phyloP scores from a whole-genome alignment of 1,284 basidiomycete genomes.

The Leccinum pachyderme region DNA sequence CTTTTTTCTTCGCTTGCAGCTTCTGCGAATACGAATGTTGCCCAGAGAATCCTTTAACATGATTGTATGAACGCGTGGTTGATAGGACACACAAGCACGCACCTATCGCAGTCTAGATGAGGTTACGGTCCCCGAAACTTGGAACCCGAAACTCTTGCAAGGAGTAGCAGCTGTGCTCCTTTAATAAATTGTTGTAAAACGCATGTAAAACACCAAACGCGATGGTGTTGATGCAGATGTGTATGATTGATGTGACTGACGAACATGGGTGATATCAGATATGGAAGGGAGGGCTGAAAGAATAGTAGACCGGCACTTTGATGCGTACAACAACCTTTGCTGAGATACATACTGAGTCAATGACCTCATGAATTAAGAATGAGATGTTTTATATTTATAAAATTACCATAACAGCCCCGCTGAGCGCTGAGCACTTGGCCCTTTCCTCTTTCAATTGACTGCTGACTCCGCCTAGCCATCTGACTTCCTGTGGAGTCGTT shows the following conservation, averaged over 20 bases:
- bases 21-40: neutral
- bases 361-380: no score
- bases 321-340: no score
- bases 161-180: neutral
- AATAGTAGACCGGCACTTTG: no score
- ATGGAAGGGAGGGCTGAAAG: neutral
- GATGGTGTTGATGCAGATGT: no score
- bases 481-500: no score
- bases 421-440: no score
- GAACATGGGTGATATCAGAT: neutral
- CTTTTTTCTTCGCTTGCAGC: neutral
- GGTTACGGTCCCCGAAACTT: neutral
- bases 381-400: no score
- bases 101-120: neutral
- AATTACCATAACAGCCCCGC: no score
- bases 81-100: neutral
- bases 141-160: neutral
- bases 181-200: neutral
- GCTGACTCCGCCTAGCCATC: no score
- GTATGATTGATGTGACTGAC: no score
- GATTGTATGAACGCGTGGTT: neutral
- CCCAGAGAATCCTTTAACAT: neutral
- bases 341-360: no score
- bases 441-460: no score
- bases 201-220: neutral